Evolutionary conservation across 2,329 filamentous ascomycete species (phyloP), one percentile per base, ranked within the genome.

Genomic region (Rachicladosporium sp.): DNA sequence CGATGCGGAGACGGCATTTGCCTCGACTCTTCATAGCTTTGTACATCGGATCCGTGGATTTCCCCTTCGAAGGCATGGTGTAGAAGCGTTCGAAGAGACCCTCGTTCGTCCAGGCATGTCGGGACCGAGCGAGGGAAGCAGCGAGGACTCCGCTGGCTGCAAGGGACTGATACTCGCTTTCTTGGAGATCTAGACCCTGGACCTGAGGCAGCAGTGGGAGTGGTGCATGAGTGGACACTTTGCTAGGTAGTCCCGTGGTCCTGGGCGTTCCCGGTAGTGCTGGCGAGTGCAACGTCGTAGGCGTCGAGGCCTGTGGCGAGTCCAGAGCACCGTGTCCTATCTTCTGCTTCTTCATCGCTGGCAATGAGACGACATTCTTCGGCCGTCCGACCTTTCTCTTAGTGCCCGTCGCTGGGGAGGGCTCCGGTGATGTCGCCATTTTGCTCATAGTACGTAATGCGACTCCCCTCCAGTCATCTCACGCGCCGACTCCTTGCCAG

Each of bases 91-190:
- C 78, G 50, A 87, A 84, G 35, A 86, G 70, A 10, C 59, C 60
- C 21, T 80, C 79, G 48, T 67, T 72, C 15, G 81, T 71, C 81
- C 81, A 87, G 70, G 73, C 76, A 42, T 78, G 70, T 43, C 82
- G 78, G 52, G 84, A 91, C 52, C 82, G 73, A 36, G 73, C 64
- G 19, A 91, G 69, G 2, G 83, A 85, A 49, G 87, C 80, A 51
- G 74, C 70, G 42, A 89, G 67, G 12, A 89, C 81, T 48, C 80
- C 82, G 60, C 84, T 86, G 50, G 86, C 80, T 41, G 77, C 73
- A 31, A 88, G 70, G 15, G 76, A 75, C 61, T 88, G 83, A 53
- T 79, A 89, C 10, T 86, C 80, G 47, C 71, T 73, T 3, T 62
- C 54, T 0, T 78, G 64, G 5, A 88, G 65, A 44, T 78, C 69